phyloP scores from a whole-genome alignment of 176 grass and related monocot genomes.

The Juncus effusus region DNA sequence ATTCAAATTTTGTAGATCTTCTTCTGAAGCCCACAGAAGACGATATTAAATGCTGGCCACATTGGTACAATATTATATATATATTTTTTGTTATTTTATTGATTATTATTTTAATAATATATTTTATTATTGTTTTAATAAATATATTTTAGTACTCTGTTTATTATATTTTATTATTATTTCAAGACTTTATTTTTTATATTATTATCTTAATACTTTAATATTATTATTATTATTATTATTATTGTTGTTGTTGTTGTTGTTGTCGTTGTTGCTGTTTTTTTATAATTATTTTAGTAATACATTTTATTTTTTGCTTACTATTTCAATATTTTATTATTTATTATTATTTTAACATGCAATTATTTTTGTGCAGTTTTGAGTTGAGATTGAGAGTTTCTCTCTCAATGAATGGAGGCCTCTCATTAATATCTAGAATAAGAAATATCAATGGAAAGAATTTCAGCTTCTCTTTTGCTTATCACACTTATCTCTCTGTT shows the following conservation, averaged over 20 bases:
- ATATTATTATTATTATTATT: too few relatives aligned
- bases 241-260: too few relatives aligned
- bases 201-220: too few relatives aligned
- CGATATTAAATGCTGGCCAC: slow-evolving; percentile 77
- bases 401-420: slow-evolving; percentile 67
- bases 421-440: slow-evolving; percentile 61
- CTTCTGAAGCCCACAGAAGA: slow-evolving; percentile 90
- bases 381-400: slow-evolving; percentile 81
- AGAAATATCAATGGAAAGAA: slow-evolving; percentile 88
- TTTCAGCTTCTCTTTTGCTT: slow-evolving; percentile 95
- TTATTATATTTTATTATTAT: too few relatives aligned
- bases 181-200: too few relatives aligned
- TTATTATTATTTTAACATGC: background rate
- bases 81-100: background rate
- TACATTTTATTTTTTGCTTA: too few relatives aligned
- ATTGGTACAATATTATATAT: slow-evolving; percentile 46
- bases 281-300: too few relatives aligned
- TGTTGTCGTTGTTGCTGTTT: too few relatives aligned
- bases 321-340: too few relatives aligned
- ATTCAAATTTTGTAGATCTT: slow-evolving; percentile 48
- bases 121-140: too few relatives aligned
- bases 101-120: too few relatives aligned
- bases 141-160: too few relatives aligned
- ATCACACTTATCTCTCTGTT: slow-evolving; percentile 89
- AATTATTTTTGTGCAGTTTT: slow-evolving; percentile 50